Base-by-base conservation (phyloP, 2,329 filamentous ascomycete species). In the Ophiostoma novo-ulmi region DNA sequence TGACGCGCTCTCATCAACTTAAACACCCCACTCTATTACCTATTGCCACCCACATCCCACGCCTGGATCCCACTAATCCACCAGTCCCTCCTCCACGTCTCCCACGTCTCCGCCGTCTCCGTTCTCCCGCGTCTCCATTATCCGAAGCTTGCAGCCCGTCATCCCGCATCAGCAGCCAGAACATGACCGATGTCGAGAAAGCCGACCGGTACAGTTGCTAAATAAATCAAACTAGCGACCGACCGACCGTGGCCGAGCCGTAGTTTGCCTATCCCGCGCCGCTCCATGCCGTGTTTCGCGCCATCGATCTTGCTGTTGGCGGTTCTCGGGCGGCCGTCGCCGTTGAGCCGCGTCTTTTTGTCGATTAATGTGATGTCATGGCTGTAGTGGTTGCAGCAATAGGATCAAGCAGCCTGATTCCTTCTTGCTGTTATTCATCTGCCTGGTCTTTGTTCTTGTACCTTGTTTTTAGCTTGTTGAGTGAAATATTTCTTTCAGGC, bases 191-290 rank as follows among this genome's bases (percentile, higher is more conserved):
- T 63, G 58, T 26, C 22, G 22, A 26, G 22, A 22, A n/a, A 26
- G 17, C 44, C 44, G 44, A 48, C 44, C 17, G 44, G 17, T 7
- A 6, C 6, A n/a, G 44, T 4, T 48, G 44, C 20, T 7, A 48
- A 48, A 48, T 48, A 17, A 58, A n/a, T 11, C 26, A 17, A 58
- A 26, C 11, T 63, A 63, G 20, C 20, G 63, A 65, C 63, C 63
- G 63, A 65, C 63, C 63, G 63, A 13, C 63, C 63, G 63, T 39
- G 63, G 17, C 63, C 63, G 63, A 65, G 63, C 63, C 36, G 63
- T 36, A 22, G 63, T 22, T n/a, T 36, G 35, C 44, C 44, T 20
- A n/a, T 48, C 44, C 44, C 44, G 44, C 44, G 44, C 63, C 52
- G 52, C 52, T 22, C 52, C 52, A 58, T 11, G 63, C 63, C 63